phyloP scores from a whole-genome alignment of 768 basidiomycete species.

The Podaxis sp. region DNA sequence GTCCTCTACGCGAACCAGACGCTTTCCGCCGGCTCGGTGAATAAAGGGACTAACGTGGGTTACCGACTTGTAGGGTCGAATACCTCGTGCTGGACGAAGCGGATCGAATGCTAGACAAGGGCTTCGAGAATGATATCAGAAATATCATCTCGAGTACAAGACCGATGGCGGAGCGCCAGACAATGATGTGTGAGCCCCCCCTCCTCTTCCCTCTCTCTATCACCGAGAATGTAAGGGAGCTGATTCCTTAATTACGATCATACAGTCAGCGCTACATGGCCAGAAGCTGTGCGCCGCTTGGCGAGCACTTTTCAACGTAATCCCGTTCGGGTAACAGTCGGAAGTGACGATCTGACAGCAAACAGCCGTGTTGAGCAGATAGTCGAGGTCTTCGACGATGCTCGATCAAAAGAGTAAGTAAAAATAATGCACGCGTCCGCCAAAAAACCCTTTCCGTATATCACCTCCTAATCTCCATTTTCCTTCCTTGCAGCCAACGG shows the following conservation, averaged over 20 bases:
- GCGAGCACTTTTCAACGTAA: slow-evolving; percentile 85
- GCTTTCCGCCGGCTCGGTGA: slow-evolving; percentile 1
- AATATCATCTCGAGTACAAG: slow-evolving; percentile 79
- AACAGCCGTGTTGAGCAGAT: slow-evolving; percentile 92
- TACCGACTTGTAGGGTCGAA: slow-evolving; percentile 56
- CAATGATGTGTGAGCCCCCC: slow-evolving; percentile 82
- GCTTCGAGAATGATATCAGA: slow-evolving; percentile 97
- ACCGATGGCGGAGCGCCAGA: slow-evolving; percentile 73
- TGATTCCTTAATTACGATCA: neutral
- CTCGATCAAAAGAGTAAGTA: slow-evolving; percentile 82
- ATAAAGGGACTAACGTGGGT: slow-evolving; percentile 3
- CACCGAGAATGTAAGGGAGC: neutral
- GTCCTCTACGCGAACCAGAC: neutral
- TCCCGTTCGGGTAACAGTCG: slow-evolving; percentile 90
- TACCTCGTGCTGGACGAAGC: slow-evolving; percentile 98
- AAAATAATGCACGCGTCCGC: neutral
- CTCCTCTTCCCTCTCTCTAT: slow-evolving; percentile 5
- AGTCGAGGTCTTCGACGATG: slow-evolving; percentile 89
- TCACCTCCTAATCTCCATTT: neutral
- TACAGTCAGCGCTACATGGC: slow-evolving; percentile 97
- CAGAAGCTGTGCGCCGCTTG: slow-evolving; percentile 86
- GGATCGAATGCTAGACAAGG: slow-evolving; percentile 97
- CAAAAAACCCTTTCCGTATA: neutral
- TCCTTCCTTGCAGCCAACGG: slow-evolving; percentile 45
- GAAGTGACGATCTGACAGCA: slow-evolving; percentile 91